Base-by-base conservation (phyloP, 192 early-diverging fungal genomes). In the Spizellomyces sp. region DNA sequence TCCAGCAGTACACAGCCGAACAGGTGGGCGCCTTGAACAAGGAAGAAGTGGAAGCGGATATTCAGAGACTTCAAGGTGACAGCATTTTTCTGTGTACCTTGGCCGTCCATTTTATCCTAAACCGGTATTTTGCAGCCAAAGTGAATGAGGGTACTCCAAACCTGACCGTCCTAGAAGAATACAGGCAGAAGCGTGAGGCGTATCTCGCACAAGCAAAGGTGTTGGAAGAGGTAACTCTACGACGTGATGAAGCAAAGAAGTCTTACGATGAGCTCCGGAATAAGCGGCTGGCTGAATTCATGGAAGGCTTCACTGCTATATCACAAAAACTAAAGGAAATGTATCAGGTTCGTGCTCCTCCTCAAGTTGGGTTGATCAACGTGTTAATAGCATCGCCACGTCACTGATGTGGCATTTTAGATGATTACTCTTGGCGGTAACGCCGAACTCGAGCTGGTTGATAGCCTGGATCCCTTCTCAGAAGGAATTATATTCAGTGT, bases 381-480 rank as follows among this genome's bases (percentile, higher is more conserved):
- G 4, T 54, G 12, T 12, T 27, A 42, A 64, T 14, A 27, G 0
- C 46, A n/a, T 58, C 27, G 27, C 27, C 27, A 36, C 27, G 27
- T 36, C 3, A 36, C 27, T 36, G 27, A 36, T 36, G 27, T 36
- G 27, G 17, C 41, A 62, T 19, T 45, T 14, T 69, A 92, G 90
- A 93, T 99, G 92, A 95, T 99, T 71, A 98, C 98, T 2, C 76
- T 98, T 15, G 98, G 98, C 42, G 98, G 98, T 14, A 98, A 98
- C 75, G 96, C 98, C 0, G 98, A 99, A 80, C 84, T 99, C 43
- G 98, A 99, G 77, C 83, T 98, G 43, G 96, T 98, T 6, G 98
- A 99, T 71, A 90, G 87, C 74, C 79, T 99, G 81, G 98, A 99
- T 77, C 98, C 98, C 1, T 99, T 99, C 79, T 96, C 96, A 10